Conservation (phyloP, 2,329 filamentous ascomycete species). For the Lasiodiplodia citricola region DNA sequence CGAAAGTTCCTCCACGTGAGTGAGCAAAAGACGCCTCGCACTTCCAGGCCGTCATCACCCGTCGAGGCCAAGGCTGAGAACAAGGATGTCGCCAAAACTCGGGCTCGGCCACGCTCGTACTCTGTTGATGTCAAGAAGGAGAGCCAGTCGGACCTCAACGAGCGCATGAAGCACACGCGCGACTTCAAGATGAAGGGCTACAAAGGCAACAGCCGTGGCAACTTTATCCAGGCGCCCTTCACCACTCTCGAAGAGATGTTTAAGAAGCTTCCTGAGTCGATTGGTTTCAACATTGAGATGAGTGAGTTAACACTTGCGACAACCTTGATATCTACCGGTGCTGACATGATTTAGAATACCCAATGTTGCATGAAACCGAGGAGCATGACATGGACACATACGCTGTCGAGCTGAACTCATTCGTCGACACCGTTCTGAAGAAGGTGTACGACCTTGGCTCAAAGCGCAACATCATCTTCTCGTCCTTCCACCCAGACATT, state of each 20-base stretch:
- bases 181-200: slow-evolving; percentile 95
- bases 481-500: slow-evolving; percentile 96
- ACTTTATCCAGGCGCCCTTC: slow-evolving; percentile 95
- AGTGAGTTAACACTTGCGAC: slow-evolving; percentile 54
- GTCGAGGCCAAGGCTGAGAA: slow-evolving; percentile 27
- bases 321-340: not conserved
- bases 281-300: slow-evolving; percentile 98
- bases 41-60: slow-evolving; percentile 56
- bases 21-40: slow-evolving; percentile 55
- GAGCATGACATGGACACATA: slow-evolving; percentile 97
- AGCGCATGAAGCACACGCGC: slow-evolving; percentile 95
- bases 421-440: slow-evolving; percentile 88
- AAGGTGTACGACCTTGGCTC: slow-evolving; percentile 88
- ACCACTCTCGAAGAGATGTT: slow-evolving; percentile 95
- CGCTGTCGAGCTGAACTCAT: slow-evolving; percentile 93
- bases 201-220: slow-evolving; percentile 92
- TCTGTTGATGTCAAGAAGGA: slow-evolving; percentile 61
- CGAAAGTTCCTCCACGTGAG: slow-evolving; percentile 80
- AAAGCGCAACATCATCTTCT: slow-evolving; percentile 93
- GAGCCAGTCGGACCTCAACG: slow-evolving; percentile 63
- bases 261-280: slow-evolving; percentile 75
- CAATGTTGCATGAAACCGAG: slow-evolving; percentile 94
- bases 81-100: slow-evolving; percentile 27
- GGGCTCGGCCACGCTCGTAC: slow-evolving; percentile 58
- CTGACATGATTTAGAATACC: slow-evolving; percentile 68